Evolutionary conservation across 1,284 basidiomycete genomes (phyloP), one percentile per base, ranked within the genome.

Genomic region (Ganoderma lucidum): DNA sequence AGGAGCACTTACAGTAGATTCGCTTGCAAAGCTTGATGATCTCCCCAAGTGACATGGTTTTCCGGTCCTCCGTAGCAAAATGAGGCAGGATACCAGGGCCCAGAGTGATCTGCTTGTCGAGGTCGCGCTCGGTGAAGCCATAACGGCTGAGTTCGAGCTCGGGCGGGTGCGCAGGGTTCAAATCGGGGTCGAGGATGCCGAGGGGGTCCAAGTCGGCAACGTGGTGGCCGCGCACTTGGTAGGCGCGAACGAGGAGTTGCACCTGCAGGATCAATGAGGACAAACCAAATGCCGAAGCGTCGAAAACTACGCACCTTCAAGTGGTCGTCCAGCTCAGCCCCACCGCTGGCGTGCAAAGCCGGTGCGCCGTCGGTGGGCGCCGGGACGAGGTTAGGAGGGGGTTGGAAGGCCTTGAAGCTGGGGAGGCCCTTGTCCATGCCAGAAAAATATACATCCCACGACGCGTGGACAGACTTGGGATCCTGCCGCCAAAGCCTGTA

Each of bases 151-250:
- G 88, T 75, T 96, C 94, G 32, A 98, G 90, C 80, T 98, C 96
- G 1, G 95, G 92, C 3, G 96, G 96, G 23, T 87, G 85, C 23
- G 88, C 84, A 66, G 90, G 86, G 64, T 89, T 89, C 63, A 98
- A 89, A 79, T 99, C 97, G 62, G 96, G 88, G 77, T 97, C 91
- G 70, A 95, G 86, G 77, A 99, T 97, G 58, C 96, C 96, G 37
- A 99, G 90, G 45, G 97, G 97, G 79, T 99, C 97, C 70, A 99
- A 88, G 76, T 97, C 93, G 66, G 97, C 98, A 74, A 97, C 89
- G 79, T 98, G 96, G 81, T 99, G 98, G 44, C 98, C 97, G 69
- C 97, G 95, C 39, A 99, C 97, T 91, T 99, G 97, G 84, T 98
- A 99, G 8, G 98, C 97, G 75, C 97, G 93, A 69, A 99, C 96